These are phyloP conservation scores for Trebouxia gelatinosa DNA, from an alignment of 163 green algal species.

Conservation along the genomic window DNA sequence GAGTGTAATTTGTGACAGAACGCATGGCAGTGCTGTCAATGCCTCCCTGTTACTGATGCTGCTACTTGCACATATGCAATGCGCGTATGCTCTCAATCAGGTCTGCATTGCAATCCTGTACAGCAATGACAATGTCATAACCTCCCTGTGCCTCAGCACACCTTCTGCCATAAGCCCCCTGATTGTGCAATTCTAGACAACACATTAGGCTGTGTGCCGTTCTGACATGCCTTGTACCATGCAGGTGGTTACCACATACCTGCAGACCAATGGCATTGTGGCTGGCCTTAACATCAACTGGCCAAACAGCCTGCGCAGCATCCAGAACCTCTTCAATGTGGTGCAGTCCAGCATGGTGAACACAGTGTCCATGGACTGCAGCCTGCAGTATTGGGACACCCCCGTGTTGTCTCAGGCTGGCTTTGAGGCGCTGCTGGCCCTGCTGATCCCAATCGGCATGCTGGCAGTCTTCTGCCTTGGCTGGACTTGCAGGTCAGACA, in stretches of 20 bases:
- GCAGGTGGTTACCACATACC: slow-evolving; percentile 21
- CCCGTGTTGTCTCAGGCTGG: not conserved
- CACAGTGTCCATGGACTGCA: slow-evolving; percentile 29
- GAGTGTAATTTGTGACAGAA: too few species aligned
- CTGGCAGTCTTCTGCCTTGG: not conserved
- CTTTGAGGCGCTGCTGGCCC: slow-evolving; percentile 16
- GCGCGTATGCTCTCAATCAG: too few species aligned
- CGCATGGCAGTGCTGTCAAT: too few species aligned
- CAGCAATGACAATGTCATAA: too few species aligned
- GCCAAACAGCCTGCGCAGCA: slow-evolving; percentile 18
- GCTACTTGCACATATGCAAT: too few species aligned
- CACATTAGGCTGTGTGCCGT: too few species aligned
- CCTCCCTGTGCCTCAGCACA: too few species aligned
- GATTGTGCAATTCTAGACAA: too few species aligned
- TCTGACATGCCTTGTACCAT: too few species aligned
- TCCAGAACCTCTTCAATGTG: slow-evolving; percentile 26
- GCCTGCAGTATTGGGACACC: slow-evolving; percentile 23
- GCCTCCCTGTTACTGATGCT: too few species aligned
- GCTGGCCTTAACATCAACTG: slow-evolving; percentile 30
- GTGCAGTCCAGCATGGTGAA: slow-evolving; percentile 18
- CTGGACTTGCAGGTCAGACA: slow-evolving; percentile 17
- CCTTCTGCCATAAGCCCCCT: too few species aligned
- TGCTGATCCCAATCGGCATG: slow-evolving; percentile 26
- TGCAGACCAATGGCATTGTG: slow-evolving; percentile 30
- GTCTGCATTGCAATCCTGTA: too few species aligned